Evolutionary conservation across 2,329 filamentous ascomycete genomes (phyloP), one percentile per base, ranked within the genome.

Genomic region (Trichoderma aggressivum): DNA sequence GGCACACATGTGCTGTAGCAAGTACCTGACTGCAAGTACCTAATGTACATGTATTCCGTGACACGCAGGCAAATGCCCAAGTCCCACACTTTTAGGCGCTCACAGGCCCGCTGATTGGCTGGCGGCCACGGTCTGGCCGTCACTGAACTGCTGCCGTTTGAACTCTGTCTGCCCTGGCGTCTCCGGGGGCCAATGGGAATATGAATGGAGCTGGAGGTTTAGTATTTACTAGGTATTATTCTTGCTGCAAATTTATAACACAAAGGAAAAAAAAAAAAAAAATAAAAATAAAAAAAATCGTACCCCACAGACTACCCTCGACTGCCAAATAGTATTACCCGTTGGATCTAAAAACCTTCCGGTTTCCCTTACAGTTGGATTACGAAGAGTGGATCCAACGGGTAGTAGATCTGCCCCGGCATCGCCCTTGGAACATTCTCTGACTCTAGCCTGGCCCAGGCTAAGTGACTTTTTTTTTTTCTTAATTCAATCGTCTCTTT

Each of bases 361-460:
- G n/a, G n/a, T n/a, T n/a, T n/a, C n/a, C n/a, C n/a, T n/a, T n/a
- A n/a, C n/a, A n/a, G n/a, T n/a, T n/a, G n/a, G n/a, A n/a, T n/a
- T n/a, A n/a, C n/a, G n/a, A n/a, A n/a, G n/a, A n/a, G n/a, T n/a
- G n/a, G n/a, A n/a, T n/a, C n/a, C n/a, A n/a, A n/a, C n/a, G n/a
- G n/a, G n/a, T n/a, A 67, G 50, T 58, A 58, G 50, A 67, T 67
- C 53, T 67, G 64, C 64, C 64, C 64, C 50, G 53, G 50, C 64
- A 56, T 67, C 64, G 53, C 64, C 64, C 50, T 58, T 64, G 11
- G 28, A 47, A 18, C 14, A 64, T 34, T 34, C 61, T 50, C 30
- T 67, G 62, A 64, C 62, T 64, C 62, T 26, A 64, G 30, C 28
- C 43, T 34, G 39, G 21, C n/a, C 64, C 50, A 58, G 50, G 24